phyloP scores from a whole-genome alignment of 1,284 basidiomycete genomes.

The Peniophora sp. region DNA sequence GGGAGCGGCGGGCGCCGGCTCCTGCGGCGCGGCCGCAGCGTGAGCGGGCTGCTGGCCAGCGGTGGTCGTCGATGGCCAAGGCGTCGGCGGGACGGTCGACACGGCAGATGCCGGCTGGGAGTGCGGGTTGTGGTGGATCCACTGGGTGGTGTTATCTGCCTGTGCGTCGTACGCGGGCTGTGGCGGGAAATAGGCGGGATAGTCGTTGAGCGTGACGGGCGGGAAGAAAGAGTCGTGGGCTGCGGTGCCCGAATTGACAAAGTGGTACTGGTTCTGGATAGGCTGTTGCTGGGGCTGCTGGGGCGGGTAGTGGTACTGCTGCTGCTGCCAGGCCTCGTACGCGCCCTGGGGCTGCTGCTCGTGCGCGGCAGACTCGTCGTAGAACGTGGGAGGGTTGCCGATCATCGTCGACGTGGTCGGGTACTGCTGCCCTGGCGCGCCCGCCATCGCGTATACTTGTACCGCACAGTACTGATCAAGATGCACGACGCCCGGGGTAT shows the following conservation, averaged over 20 bases:
- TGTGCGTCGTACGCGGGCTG: background rate
- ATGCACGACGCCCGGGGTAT: no score
- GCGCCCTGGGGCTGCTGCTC: background rate
- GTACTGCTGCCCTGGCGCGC: no score
- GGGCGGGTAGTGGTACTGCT: background rate
- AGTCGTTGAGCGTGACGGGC: background rate
- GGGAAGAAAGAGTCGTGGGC: background rate
- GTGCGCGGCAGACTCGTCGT: background rate
- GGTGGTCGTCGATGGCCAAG: background rate
- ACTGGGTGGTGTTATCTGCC: no score
- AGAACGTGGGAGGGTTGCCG: background rate
- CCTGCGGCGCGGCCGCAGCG: background rate
- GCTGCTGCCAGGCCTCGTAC: background rate
- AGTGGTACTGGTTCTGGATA: constrained; percentile 1
- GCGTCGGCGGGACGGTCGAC: background rate
- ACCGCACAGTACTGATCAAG: no score
- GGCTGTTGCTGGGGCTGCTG: background rate
- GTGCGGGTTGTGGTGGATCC: no score
- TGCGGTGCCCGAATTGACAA: background rate
- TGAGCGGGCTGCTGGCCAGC: background rate
- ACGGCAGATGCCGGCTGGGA: no score
- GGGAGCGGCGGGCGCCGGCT: background rate
- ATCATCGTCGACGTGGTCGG: background rate
- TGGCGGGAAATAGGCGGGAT: background rate
- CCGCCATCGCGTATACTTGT: no score